Conservation (phyloP, 2,329 filamentous ascomycete genomes). For the Zasmidium cellare region DNA sequence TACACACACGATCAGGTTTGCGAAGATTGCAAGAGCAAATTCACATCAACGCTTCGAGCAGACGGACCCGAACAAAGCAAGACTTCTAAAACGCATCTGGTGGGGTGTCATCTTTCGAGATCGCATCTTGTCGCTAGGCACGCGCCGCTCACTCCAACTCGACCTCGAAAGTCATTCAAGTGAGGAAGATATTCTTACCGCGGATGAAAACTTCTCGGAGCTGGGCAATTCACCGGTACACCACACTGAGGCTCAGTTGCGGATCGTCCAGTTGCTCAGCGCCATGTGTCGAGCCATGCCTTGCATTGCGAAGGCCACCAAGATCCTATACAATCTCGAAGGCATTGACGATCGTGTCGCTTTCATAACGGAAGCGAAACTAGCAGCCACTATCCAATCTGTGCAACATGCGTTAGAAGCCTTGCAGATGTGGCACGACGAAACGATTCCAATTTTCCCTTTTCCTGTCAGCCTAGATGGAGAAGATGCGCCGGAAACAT, state of each 20-base stretch:
- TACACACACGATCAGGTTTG: conserved; percentile 6
- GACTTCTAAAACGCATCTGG: conserved; percentile 12
- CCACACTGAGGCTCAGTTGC: conserved; percentile 5
- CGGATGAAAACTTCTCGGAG: conserved; percentile 9
- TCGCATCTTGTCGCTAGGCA: conserved; percentile 6
- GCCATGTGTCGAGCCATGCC: conserved; percentile 5
- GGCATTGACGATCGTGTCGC: conserved; percentile 9
- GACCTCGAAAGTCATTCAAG: not conserved
- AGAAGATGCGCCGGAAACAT: conserved; percentile 5
- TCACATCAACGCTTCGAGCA: conserved; percentile 4
- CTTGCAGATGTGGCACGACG: conserved; percentile 8
- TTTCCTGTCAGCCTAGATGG: conserved; percentile 11
- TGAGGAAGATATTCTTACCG: not conserved
- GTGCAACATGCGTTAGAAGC: not conserved
- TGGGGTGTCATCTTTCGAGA: conserved; percentile 15
- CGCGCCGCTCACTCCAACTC: conserved; percentile 4
- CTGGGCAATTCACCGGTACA: conserved; percentile 10
- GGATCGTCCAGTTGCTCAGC: conserved; percentile 1
- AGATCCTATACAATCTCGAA: conserved; percentile 4
- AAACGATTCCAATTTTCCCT: conserved; percentile 1
- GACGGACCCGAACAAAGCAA: not conserved
- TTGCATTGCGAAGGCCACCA: not conserved
- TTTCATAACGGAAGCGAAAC: not conserved
- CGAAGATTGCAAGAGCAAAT: conserved; percentile 9
- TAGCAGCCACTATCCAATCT: not conserved